Evolutionary conservation across 2,329 filamentous ascomycete genomes (phyloP), one percentile per base, ranked within the genome.

Genomic region (Conoideocrella luteorostrata): DNA sequence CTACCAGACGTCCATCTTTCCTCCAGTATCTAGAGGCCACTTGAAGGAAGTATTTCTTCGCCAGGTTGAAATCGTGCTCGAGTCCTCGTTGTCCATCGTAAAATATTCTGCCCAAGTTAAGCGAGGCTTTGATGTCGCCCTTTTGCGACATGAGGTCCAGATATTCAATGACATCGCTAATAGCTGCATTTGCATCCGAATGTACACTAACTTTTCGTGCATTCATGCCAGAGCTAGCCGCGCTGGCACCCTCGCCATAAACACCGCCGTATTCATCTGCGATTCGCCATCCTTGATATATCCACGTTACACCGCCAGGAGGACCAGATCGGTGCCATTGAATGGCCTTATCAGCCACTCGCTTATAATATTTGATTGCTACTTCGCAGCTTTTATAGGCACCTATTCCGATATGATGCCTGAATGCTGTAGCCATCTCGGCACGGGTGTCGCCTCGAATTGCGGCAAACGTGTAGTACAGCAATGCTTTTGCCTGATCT

Each of bases 381-480:
- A 80, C 75, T 46, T 96, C 88, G 62, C 93, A 98, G 58, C 86
- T 88, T 56, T 88, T 84, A 0, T 88, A 78, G 3, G 88, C 86
- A 5, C 88, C 88, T 48, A 98, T 88, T 3, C 91, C 93, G 20
- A 79, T 78, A 52, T 93, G 82, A 59, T 96, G 82, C 39, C 93
- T 81, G 56, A 89, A 94, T 4, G 83, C 94, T 5, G 95, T 75
- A 0, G 90, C 91, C 93, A 98, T 97, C 65, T 97, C 85, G 5
- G 91, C 91, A 44, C 83, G 78, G 13, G 84, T 85, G 58, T 95
- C 82, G 17, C 88, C 91, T 43, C 80, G 80, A 51, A 89, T 75
- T 1, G 93, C 93, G 1, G 93, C 91, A 60, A 97, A 93, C 0
- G 88, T 95, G 63, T 98, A 91, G 64, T 96, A 97, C 32, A 97